Percentiles rank a stretch among this genome's conserved stretches.
These are phyloP conservation scores for Cladosporium sp. DNA, from an alignment of 2,329 filamentous ascomycete genomes.

Conservation along the genomic window DNA sequence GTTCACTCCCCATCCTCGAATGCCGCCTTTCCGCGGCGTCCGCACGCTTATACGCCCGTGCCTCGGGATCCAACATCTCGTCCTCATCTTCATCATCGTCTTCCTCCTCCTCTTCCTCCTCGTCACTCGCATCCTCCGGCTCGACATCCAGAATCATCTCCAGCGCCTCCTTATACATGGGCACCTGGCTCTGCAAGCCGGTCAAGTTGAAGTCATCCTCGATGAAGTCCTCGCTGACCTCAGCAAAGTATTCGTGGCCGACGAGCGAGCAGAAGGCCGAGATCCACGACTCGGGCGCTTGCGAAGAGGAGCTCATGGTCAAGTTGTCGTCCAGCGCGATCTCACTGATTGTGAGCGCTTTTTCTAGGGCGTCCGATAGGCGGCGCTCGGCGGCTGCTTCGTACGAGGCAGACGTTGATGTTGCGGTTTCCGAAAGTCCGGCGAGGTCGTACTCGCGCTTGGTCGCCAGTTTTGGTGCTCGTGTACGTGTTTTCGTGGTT, in stretches of 20 bases:
- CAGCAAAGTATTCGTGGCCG: conserved; percentile 97
- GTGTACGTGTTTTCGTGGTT: too few species aligned
- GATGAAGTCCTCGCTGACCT: conserved; percentile 98
- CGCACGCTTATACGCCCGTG: conserved; percentile 35
- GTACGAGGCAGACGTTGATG: conserved; percentile 8
- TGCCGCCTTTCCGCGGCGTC: conserved; percentile 63
- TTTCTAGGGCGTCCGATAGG: conserved; percentile 26
- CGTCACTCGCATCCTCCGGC: conserved; percentile 87
- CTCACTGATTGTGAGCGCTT: conserved; percentile 24
- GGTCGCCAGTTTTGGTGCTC: conserved; percentile 7
- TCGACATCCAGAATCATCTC: conserved; percentile 99
- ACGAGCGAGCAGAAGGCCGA: conserved; percentile 92
- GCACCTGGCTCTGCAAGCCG: conserved; percentile 87
- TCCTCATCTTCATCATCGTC: conserved; percentile 57
- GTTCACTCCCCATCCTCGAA: conserved; percentile 81
- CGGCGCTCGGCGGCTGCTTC: conserved; percentile 15
- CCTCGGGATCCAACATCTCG: conserved; percentile 54
- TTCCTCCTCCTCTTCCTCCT: conserved; percentile 67
- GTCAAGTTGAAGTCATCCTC: conserved; percentile 99
- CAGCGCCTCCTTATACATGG: conserved; percentile 97
- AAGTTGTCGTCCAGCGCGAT: conserved; percentile 10
- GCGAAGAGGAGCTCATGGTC: conserved; percentile 53
- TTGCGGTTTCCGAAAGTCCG: conserved; percentile 9
- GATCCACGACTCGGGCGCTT: conserved; percentile 86
- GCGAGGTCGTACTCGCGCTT: conserved; percentile 10